Base-by-base conservation (phyloP, 768 basidiomycete genomes). In the Gloeostereum incarnatum region DNA sequence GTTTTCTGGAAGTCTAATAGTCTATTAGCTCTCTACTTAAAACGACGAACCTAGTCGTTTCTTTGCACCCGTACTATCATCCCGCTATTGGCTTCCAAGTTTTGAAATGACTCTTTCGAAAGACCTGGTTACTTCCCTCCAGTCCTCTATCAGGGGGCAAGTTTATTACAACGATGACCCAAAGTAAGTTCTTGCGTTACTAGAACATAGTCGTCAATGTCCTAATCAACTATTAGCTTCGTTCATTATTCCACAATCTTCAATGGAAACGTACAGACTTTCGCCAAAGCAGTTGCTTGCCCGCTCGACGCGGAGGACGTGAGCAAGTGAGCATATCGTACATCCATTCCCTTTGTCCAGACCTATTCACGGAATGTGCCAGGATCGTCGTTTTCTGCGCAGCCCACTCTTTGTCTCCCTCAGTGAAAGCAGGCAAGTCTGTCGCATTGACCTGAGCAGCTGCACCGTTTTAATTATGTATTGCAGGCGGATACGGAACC, bases 401-500 rank as follows among this genome's bases (percentile, higher is more conserved):
- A n/a, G 73, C 75, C 38, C 68, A 90, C 50, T 59, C 60, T 0
- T 61, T 93, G 2, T 77, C 81, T 7, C 73, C 83, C 4, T 90
- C 87, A 6, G 71, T 91, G 49, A 91, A 89, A 54, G 84, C 87
- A 1, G n/a, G n/a, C n/a, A n/a, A n/a, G n/a, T n/a, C n/a, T n/a
- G n/a, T n/a, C n/a, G n/a, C n/a, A n/a, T n/a, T n/a, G n/a, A n/a
- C n/a, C n/a, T n/a, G n/a, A n/a, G n/a, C n/a, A n/a, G n/a, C n/a
- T n/a, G n/a, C n/a, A n/a, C n/a, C n/a, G n/a, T n/a, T n/a, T n/a
- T n/a, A n/a, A n/a, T n/a, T n/a, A n/a, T n/a, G n/a, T n/a, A n/a
- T n/a, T n/a, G n/a, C n/a, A n/a, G 92, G 92, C 18, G 92, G 92
- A 0, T 92, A 85, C 52, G 92, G 90, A 5, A 92, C 86, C 1